Evolutionary conservation across 1,284 basidiomycete species (phyloP).

Genomic region (Cryptococcus sp.): DNA sequence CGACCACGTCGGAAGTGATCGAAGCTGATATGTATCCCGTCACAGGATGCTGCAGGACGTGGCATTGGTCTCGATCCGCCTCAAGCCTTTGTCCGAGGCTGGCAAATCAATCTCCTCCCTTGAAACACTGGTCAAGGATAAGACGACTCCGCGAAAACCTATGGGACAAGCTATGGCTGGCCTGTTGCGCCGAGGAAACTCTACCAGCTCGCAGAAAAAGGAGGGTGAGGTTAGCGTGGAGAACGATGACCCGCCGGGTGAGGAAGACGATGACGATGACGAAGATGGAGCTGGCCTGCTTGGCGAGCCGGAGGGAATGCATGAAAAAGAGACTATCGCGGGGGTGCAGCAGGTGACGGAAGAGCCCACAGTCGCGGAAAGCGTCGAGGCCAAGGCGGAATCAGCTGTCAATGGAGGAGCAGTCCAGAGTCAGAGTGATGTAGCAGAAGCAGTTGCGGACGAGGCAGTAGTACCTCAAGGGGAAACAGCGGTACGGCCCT

Average conservation of each 20-base stretch:
- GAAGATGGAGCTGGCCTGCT: slow-evolving; percentile 16
- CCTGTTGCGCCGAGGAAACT: slow-evolving; percentile 37
- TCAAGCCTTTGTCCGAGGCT: slow-evolving; percentile 61
- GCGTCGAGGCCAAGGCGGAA: too few relatives aligned
- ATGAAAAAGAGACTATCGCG: not conserved
- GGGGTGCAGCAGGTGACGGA: too few relatives aligned
- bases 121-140: slow-evolving; percentile 77
- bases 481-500: too few relatives aligned
- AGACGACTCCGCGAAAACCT: slow-evolving; percentile 53
- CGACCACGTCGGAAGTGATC: not conserved
- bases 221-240: slow-evolving; percentile 2
- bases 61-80: slow-evolving; percentile 69
- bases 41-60: slow-evolving; percentile 73
- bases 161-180: slow-evolving; percentile 43
- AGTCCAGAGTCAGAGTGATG: too few relatives aligned
- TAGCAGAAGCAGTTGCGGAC: too few relatives aligned
- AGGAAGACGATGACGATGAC: slow-evolving; percentile 15
- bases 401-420: too few relatives aligned
- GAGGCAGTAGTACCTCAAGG: too few relatives aligned
- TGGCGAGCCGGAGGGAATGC: not conserved
- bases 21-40: not conserved
- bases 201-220: slow-evolving; percentile 11
- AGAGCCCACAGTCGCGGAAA: too few relatives aligned
- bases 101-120: slow-evolving; percentile 64
- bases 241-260: slow-evolving; percentile 4